Evolutionary conservation across 2,329 filamentous ascomycete species (phyloP).

Genomic region (Aspergillus ochraceoroseus): DNA sequence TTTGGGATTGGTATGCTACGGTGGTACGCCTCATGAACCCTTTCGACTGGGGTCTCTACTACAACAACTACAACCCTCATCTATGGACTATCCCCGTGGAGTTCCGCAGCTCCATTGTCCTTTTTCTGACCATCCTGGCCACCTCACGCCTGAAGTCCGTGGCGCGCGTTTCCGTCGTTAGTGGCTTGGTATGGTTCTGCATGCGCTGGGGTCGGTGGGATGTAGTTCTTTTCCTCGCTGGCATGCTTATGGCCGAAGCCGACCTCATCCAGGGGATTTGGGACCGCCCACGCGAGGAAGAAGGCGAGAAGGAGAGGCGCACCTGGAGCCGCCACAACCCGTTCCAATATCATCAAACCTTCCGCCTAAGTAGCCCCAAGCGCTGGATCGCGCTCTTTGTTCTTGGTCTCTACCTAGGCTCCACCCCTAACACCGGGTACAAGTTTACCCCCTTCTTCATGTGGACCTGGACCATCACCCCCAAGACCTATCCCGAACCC

Average conservation of each 20-base stretch:
- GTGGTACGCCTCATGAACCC: constrained; percentile 36
- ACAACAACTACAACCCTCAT: constrained; percentile 45
- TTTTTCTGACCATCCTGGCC: constrained; percentile 41
- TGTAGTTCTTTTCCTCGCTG: constrained; percentile 40
- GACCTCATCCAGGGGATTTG: constrained; percentile 41
- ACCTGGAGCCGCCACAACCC: constrained; percentile 13
- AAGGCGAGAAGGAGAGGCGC: constrained; percentile 22
- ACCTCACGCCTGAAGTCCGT: constrained; percentile 35
- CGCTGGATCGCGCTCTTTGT: constrained; percentile 39
- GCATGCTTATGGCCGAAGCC: constrained; percentile 43
- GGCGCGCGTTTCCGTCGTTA: constrained; percentile 35
- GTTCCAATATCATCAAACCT: constrained; percentile 2
- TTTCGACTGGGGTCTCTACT: constrained; percentile 39
- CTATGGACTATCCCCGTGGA: constrained; percentile 47
- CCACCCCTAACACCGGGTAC: constrained; percentile 39
- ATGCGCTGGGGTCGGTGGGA: constrained; percentile 44
- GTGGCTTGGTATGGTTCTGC: constrained; percentile 37
- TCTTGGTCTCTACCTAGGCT: constrained; percentile 42
- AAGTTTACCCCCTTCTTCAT: constrained; percentile 43
- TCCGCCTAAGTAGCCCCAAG: constrained; percentile 27
- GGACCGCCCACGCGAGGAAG: constrained; percentile 24
- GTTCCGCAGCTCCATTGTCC: constrained; percentile 44
- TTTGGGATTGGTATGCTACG: constrained; percentile 36
- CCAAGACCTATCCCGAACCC: constrained; percentile 40
- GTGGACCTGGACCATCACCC: constrained; percentile 39